Percentiles rank a stretch among this genome's conserved stretches.
These are phyloP conservation scores for Microbotryum scabiosae DNA, from an alignment of 1,284 basidiomycete species.

Conservation along the genomic window DNA sequence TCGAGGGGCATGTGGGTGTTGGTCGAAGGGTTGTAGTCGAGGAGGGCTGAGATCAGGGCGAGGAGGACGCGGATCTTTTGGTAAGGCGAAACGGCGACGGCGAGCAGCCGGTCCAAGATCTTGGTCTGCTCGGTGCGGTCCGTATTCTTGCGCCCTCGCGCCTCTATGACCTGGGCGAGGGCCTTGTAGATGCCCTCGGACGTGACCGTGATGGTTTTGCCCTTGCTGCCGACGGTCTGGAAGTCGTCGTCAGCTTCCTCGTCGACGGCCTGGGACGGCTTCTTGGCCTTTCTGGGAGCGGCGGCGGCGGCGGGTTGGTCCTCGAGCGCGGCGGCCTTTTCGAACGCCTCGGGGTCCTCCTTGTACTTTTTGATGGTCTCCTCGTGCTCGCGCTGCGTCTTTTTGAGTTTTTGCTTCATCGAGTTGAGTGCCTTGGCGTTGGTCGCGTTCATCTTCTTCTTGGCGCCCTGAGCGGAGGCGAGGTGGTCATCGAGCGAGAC, in stretches of 20 bases:
- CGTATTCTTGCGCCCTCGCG: constrained; percentile 97
- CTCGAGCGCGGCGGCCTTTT: constrained; percentile 54
- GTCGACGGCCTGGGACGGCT: constrained; percentile 41
- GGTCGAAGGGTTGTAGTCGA: constrained; percentile 86
- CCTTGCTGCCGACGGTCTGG: constrained; percentile 76
- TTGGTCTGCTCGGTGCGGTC: constrained; percentile 91
- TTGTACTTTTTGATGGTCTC: constrained; percentile 68
- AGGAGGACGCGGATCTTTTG: constrained; percentile 90
- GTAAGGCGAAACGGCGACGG: constrained; percentile 71
- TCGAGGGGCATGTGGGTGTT: constrained; percentile 79
- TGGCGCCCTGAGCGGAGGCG: constrained; percentile 57
- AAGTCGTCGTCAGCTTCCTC: constrained; percentile 62
- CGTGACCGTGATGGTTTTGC: constrained; percentile 73
- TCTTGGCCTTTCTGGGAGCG: constrained; percentile 44
- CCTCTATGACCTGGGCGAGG: constrained; percentile 83
- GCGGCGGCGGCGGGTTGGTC: constrained; percentile 47
- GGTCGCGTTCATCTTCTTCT: constrained; percentile 94
- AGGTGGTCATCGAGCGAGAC: constrained; percentile 68
- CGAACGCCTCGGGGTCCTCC: constrained; percentile 83
- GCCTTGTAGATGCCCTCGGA: constrained; percentile 89
- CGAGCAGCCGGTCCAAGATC: constrained; percentile 79
- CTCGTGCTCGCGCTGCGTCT: constrained; percentile 83
- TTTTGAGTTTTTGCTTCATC: constrained; percentile 96
- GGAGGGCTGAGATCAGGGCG: constrained; percentile 85
- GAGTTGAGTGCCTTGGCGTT: constrained; percentile 91